Conservation (phyloP, 106 monocot species). For the Posidonia australis region DNA sequence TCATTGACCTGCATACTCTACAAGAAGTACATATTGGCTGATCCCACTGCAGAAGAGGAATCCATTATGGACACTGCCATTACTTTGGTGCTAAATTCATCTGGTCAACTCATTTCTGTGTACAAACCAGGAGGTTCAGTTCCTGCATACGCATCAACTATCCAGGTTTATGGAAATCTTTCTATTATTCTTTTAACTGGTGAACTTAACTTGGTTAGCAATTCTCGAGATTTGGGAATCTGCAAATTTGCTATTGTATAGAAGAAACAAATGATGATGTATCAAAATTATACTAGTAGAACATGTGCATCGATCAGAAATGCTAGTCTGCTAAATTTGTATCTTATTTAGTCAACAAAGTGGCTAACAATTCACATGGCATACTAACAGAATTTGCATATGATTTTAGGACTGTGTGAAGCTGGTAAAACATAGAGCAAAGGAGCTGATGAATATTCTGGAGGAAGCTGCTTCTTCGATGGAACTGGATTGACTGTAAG, state of each 20-base stretch:
- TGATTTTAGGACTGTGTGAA: slow-evolving; percentile 36
- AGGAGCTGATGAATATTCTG: slow-evolving; percentile 48
- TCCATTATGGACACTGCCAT: slow-evolving; percentile 68
- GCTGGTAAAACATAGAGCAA: slow-evolving; percentile 36
- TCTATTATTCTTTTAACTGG: not conserved
- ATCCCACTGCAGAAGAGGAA: slow-evolving; percentile 91
- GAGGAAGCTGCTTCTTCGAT: slow-evolving; percentile 44
- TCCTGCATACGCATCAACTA: slow-evolving; percentile 34
- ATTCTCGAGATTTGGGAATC: too few relatives aligned
- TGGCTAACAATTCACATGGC: not conserved
- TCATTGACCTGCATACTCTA: slow-evolving; percentile 82
- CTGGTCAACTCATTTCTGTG: slow-evolving; percentile 40
- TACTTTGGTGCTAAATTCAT: slow-evolving; percentile 62
- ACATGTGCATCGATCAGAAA: too few relatives aligned
- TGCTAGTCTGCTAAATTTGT: not conserved
- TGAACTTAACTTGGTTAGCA: not conserved
- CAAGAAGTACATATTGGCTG: slow-evolving; percentile 61
- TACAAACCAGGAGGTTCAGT: slow-evolving; percentile 72
- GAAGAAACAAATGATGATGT: too few relatives aligned
- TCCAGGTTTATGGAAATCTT: slow-evolving; percentile 40
- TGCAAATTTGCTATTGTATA: too few relatives aligned
- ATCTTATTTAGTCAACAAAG: not conserved
- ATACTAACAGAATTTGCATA: not conserved
- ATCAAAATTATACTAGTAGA: too few relatives aligned
- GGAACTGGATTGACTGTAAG: slow-evolving; percentile 32